A percentile compares a stretch with the other conserved stretches of the same genome.
Conservation (phyloP, 2,329 filamentous ascomycete genomes). For the Fonsecaea pugnacius region DNA sequence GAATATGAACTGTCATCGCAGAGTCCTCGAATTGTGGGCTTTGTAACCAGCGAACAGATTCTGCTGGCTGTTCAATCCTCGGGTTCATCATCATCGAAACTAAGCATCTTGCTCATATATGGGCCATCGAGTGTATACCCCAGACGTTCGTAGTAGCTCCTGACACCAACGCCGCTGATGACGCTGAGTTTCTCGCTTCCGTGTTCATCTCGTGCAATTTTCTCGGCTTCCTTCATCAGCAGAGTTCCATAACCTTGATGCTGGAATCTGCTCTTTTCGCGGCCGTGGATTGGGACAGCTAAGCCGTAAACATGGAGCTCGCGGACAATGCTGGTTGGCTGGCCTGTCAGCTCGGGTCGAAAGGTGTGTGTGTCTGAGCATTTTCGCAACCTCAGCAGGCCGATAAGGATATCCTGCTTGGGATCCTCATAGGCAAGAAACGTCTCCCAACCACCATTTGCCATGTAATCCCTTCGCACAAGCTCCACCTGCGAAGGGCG, state of each 20-base stretch:
- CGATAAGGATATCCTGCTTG: constrained; percentile 97
- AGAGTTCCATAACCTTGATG: constrained; percentile 96
- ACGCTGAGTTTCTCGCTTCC: constrained; percentile 93
- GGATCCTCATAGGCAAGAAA: constrained; percentile 98
- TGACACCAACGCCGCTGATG: constrained; percentile 95
- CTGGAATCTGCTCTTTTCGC: constrained; percentile 95
- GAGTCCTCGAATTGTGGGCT: not conserved
- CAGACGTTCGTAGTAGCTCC: constrained; percentile 91
- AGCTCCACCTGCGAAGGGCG: constrained; percentile 94
- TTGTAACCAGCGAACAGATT: not conserved
- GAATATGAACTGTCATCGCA: not conserved
- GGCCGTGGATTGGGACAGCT: constrained; percentile 93
- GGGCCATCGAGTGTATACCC: constrained; percentile 93
- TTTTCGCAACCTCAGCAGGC: constrained; percentile 82
- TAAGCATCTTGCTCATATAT: constrained; percentile 66
- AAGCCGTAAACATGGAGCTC: constrained; percentile 97
- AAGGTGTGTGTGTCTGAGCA: constrained; percentile 92
- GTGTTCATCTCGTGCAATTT: constrained; percentile 92
- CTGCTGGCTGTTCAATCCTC: constrained; percentile 32
- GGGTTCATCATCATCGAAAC: constrained; percentile 46
- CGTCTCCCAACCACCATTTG: constrained; percentile 98
- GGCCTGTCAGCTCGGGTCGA: constrained; percentile 79
- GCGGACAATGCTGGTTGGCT: constrained; percentile 88
- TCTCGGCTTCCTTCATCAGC: constrained; percentile 96
- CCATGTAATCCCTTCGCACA: constrained; percentile 87